A percentile compares a stretch with the other conserved stretches of the same genome.
Conservation (phyloP, 305 asterid species). For the Andrographis paniculata region DNA sequence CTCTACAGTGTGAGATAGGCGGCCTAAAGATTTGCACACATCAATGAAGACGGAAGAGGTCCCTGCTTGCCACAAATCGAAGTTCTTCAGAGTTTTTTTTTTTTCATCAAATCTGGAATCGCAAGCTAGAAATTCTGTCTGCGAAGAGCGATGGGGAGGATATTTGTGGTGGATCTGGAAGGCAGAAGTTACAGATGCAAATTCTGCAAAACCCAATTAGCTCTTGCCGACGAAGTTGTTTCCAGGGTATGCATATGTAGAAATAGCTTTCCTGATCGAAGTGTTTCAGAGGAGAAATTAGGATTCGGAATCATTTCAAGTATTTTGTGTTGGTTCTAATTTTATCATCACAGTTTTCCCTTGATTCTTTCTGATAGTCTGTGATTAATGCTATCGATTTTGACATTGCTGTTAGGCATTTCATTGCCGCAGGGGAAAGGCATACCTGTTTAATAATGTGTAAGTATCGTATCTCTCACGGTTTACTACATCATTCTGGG, state of each 20-base stretch:
- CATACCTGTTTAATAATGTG: constrained; percentile 68
- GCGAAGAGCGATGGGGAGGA: constrained; percentile 77
- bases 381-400: not conserved
- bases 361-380: not conserved
- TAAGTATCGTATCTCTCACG: constrained; percentile 34
- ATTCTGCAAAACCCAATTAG: constrained; percentile 68
- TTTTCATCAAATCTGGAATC: no score
- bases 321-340: not conserved
- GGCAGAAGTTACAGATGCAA: constrained; percentile 75
- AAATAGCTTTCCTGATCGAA: not conserved
- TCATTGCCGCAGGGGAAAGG: constrained; percentile 75
- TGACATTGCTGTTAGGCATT: constrained; percentile 38
- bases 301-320: not conserved
- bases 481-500: not conserved
- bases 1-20: no score
- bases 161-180: constrained; percentile 66
- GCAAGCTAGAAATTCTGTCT: no score
- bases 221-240: constrained; percentile 48
- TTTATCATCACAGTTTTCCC: not conserved
- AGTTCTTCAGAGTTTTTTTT: no score
- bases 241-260: constrained; percentile 34
- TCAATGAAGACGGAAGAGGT: no score
- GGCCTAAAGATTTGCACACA: no score
- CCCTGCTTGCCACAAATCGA: no score
- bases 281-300: not conserved